A percentile compares a stretch with the other conserved stretches of the same genome.
Conservation (phyloP, 306 rosid genomes). For the Begonia loranthoides region DNA sequence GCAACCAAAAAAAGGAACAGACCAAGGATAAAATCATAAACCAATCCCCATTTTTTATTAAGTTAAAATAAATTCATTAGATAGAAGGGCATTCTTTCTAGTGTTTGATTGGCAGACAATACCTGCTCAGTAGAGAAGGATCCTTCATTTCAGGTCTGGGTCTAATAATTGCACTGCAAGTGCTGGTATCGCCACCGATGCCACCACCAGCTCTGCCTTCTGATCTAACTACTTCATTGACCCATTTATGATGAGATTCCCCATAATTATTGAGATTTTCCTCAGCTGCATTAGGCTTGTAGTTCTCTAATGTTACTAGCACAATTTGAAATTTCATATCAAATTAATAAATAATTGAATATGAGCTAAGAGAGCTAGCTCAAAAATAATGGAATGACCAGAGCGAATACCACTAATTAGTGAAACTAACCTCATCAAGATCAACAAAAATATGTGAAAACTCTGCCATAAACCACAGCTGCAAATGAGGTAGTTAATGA, state of each 20-base stretch:
- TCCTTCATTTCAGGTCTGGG: constrained; percentile 70
- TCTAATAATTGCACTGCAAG: constrained; percentile 33
- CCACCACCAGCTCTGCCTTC: constrained; percentile 53
- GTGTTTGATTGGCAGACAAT: neutral
- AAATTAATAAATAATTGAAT: neutral
- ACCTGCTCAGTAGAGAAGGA: constrained; percentile 62
- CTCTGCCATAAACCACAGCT: constrained; percentile 91
- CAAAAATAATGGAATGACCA: too few species aligned
- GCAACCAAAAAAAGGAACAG: neutral
- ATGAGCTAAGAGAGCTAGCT: neutral
- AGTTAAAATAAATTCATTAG: too few species aligned
- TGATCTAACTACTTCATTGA: constrained; percentile 76
- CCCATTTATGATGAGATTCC: constrained; percentile 85
- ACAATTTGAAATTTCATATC: constrained; percentile 37
- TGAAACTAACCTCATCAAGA: constrained; percentile 65
- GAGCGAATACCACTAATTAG: too few species aligned
- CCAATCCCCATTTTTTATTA: neutral
- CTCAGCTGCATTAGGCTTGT: constrained; percentile 27
- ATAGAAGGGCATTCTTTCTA: neutral
- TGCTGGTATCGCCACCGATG: constrained; percentile 29
- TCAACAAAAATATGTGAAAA: constrained; percentile 60
- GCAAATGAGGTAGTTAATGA: constrained; percentile 15
- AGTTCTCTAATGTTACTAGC: constrained; percentile 56
- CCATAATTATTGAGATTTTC: constrained; percentile 32
- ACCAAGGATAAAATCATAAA: neutral